Percentiles rank a stretch among this genome's conserved stretches.
Evolutionary conservation across 1,139 yeast genomes (phyloP).

Genomic region (Geotrichum fermentans): DNA sequence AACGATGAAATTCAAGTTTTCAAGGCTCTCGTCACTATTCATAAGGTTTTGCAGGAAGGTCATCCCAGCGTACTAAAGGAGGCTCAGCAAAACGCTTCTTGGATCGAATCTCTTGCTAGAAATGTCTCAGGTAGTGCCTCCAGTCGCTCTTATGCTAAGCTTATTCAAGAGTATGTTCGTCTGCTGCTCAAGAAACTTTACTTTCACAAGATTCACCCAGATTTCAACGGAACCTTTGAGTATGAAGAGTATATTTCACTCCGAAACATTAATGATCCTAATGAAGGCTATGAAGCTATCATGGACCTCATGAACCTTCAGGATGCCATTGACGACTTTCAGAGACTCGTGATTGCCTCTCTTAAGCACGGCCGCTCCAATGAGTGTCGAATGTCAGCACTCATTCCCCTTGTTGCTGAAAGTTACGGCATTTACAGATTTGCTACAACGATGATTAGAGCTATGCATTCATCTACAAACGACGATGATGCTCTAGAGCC

Average conservation of each 20-base stretch:
- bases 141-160: conserved; percentile 56
- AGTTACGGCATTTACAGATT: conserved; percentile 90
- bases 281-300: conserved; percentile 90
- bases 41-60: conserved; percentile 94
- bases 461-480: conserved; percentile 72
- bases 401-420: conserved; percentile 91
- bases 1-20: conserved; percentile 78
- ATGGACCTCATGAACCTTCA: conserved; percentile 82
- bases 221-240: conserved; percentile 92
- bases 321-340: conserved; percentile 77
- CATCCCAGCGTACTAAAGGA: conserved; percentile 81
- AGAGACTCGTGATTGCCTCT: conserved; percentile 70
- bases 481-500: conserved; percentile 76
- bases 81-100: conserved; percentile 66
- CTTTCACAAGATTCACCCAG: conserved; percentile 81
- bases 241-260: conserved; percentile 91
- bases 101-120: conserved; percentile 46
- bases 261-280: conserved; percentile 85
- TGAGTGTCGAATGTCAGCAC: conserved; percentile 79
- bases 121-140: conserved; percentile 29
- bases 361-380: conserved; percentile 60
- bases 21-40: conserved; percentile 82
- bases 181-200: conserved; percentile 68
- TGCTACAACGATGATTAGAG: conserved; percentile 84
- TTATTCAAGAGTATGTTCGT: conserved; percentile 72